Evolutionary conservation across 2,329 filamentous ascomycete species (phyloP).

Genomic region (Ophiocordyceps robertsii): DNA sequence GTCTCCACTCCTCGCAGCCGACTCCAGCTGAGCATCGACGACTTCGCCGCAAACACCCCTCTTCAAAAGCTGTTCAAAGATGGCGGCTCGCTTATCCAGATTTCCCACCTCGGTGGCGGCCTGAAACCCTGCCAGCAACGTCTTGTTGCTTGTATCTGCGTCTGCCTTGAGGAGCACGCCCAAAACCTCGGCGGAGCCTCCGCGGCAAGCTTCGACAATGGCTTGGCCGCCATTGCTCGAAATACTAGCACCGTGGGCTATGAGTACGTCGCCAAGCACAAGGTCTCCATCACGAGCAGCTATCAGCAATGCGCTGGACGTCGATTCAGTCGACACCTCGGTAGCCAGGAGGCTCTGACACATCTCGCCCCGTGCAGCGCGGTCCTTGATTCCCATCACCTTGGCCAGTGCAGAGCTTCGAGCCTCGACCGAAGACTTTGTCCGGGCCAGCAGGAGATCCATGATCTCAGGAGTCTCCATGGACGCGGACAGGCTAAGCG

Average conservation of each 20-base stretch:
- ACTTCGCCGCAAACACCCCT: slow-evolving; percentile 36
- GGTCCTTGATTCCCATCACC: slow-evolving; percentile 27
- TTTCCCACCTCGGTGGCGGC: slow-evolving; percentile 40
- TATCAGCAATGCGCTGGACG: slow-evolving; percentile 35
- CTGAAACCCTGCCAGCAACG: slow-evolving; percentile 37
- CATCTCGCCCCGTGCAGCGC: slow-evolving; percentile 25
- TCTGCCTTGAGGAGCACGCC: slow-evolving; percentile 33
- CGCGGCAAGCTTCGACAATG: slow-evolving; percentile 38
- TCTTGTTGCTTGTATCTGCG: slow-evolving; percentile 22
- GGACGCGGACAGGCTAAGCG: slow-evolving; percentile 30
- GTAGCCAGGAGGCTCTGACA: slow-evolving; percentile 30
- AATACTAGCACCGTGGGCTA: slow-evolving; percentile 36
- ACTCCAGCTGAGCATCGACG: slow-evolving; percentile 38
- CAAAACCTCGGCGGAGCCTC: slow-evolving; percentile 35
- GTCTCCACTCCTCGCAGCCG: slow-evolving; percentile 36
- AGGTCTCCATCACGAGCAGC: slow-evolving; percentile 41
- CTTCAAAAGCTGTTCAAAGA: slow-evolving; percentile 37
- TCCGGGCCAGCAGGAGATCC: slow-evolving; percentile 26
- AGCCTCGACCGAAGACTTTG: slow-evolving; percentile 19
- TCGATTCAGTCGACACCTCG: slow-evolving; percentile 28
- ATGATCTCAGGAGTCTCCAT: slow-evolving; percentile 31
- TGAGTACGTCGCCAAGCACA: slow-evolving; percentile 33
- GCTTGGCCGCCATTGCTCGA: slow-evolving; percentile 38
- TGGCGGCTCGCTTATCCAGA: slow-evolving; percentile 30
- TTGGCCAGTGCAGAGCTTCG: slow-evolving; percentile 29